A percentile compares a stretch with the other conserved stretches of the same genome.
Evolutionary conservation across 2,329 filamentous ascomycete genomes (phyloP).

Genomic region (Escovopsis sp.): DNA sequence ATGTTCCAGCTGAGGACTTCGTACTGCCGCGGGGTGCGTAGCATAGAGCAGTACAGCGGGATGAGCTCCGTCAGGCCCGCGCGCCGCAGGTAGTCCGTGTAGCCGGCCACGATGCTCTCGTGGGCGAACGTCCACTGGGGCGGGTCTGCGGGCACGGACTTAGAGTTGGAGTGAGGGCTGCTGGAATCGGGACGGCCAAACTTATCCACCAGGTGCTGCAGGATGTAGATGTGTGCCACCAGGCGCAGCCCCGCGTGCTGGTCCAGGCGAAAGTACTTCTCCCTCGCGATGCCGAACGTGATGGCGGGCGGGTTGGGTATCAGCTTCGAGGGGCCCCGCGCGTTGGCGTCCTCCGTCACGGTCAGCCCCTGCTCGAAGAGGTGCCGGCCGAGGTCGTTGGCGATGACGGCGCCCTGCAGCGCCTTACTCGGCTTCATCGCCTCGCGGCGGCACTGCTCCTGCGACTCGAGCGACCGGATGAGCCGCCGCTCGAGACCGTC

Average conservation of each 20-base stretch:
- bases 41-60: slow-evolving; percentile 73
- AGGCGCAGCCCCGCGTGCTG: slow-evolving; percentile 53
- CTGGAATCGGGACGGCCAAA: slow-evolving; percentile 21
- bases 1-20: slow-evolving; percentile 62
- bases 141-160: slow-evolving; percentile 5
- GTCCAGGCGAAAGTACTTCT: slow-evolving; percentile 36
- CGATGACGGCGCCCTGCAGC: slow-evolving; percentile 61
- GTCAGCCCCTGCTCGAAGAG: slow-evolving; percentile 42
- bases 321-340: slow-evolving; percentile 12
- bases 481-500: slow-evolving; percentile 39
- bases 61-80: slow-evolving; percentile 62
- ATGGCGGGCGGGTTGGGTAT: slow-evolving; percentile 10
- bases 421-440: slow-evolving; percentile 53
- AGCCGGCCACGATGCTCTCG: slow-evolving; percentile 66
- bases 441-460: slow-evolving; percentile 39
- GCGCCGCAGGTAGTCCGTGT: slow-evolving; percentile 64
- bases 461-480: slow-evolving; percentile 43
- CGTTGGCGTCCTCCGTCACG: slow-evolving; percentile 13
- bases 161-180: not conserved
- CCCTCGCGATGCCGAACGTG: slow-evolving; percentile 21
- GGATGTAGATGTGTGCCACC: slow-evolving; percentile 47
- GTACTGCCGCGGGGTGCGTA: slow-evolving; percentile 49
- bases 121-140: slow-evolving; percentile 29
- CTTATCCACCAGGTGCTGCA: slow-evolving; percentile 52
- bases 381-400: slow-evolving; percentile 41